Evolutionary conservation across 2,329 filamentous ascomycete species (phyloP), one percentile per base, ranked within the genome.

Genomic region (Sclerotinia sclerotiorum): DNA sequence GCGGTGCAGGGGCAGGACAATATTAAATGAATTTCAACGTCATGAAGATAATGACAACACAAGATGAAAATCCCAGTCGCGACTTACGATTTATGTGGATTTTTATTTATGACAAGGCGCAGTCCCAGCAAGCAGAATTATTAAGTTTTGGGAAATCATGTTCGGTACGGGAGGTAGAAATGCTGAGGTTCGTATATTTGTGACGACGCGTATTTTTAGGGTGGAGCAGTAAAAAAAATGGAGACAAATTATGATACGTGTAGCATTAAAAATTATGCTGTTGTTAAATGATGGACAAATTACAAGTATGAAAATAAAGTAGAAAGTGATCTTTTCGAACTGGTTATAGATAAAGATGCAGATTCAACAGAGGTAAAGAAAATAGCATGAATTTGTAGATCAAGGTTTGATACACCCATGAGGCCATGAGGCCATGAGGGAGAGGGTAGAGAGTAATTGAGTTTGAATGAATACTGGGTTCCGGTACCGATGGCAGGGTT

Each of bases 11-110:
- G 63, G 49, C 63, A 65, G 54, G 27, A 55, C 63, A 60, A 29
- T 8, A 60, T 61, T 67, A 67, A 67, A 21, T 49, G 44, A 67
- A 58, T 44, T 65, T 65, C 62, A 67, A 29, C 17, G n/a, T n/a
- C 44, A 49, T 48, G 32, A 27, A 57, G 27, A 58, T 51, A 24
- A 51, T 60, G 52, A 60, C 54, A 49, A 67, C 54, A 57, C 54
- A 48, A 67, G 55, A 61, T 6, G 44, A 42, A 42, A 21, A 51
- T 42, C 55, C 44, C 35, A 24, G 44, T 32, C 44, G 10, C 32
- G 64, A 67, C 44, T 57, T 65, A 35, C 13, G 21, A 35, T 58
- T 56, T 66, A 60, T 51, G 64, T 66, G 64, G 64, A 66, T n/a
- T 58, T 24, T 54, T 51, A 27, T n/a, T 51, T 27, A 13, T 67